Conservation (phyloP, 2,329 filamentous ascomycete species). For the Graphilbum ipis-grandicollis region DNA sequence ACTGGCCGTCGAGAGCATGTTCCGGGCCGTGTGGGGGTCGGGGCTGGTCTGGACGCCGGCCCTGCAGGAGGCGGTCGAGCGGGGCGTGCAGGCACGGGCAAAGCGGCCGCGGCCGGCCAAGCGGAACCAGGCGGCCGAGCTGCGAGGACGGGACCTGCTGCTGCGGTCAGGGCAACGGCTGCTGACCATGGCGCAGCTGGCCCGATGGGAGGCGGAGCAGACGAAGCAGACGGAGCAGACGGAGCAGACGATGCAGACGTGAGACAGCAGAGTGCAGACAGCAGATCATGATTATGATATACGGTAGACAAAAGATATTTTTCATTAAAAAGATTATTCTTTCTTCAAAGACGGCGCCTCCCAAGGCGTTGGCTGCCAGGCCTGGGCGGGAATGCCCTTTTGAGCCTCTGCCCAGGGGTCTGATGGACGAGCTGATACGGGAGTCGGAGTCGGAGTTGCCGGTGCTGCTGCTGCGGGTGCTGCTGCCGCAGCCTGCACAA, state of each 20-base stretch:
- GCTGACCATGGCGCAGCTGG: slow-evolving; percentile 18
- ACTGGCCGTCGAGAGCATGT: slow-evolving; percentile 46
- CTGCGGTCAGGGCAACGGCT: slow-evolving; percentile 27
- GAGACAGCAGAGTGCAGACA: too few relatives aligned
- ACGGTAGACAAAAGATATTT: too few relatives aligned
- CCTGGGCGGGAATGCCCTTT: slow-evolving; percentile 41
- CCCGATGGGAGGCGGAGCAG: slow-evolving; percentile 8
- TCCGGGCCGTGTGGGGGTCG: slow-evolving; percentile 33
- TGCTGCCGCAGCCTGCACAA: too few relatives aligned
- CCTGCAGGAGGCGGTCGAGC: slow-evolving; percentile 22
- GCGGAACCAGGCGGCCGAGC: slow-evolving; percentile 17
- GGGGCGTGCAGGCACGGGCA: slow-evolving; percentile 30
- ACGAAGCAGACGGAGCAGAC: too few relatives aligned
- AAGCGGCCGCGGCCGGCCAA: slow-evolving; percentile 27
- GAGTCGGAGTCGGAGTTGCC: too few relatives aligned
- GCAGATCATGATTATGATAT: too few relatives aligned
- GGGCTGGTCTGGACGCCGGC: slow-evolving; percentile 17
- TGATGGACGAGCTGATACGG: too few relatives aligned
- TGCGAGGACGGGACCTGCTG: slow-evolving; percentile 24
- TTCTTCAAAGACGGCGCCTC: slow-evolving; percentile 15
- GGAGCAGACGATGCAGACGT: too few relatives aligned
- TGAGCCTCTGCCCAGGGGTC: too few relatives aligned
- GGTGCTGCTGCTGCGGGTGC: not conserved
- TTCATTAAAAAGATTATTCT: too few relatives aligned
- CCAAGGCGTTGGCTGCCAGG: slow-evolving; percentile 53